These are phyloP conservation scores for Anthoceros angustus DNA, from an alignment of 225 moss, liverwort and hornwort genomes.

Conservation along the genomic window DNA sequence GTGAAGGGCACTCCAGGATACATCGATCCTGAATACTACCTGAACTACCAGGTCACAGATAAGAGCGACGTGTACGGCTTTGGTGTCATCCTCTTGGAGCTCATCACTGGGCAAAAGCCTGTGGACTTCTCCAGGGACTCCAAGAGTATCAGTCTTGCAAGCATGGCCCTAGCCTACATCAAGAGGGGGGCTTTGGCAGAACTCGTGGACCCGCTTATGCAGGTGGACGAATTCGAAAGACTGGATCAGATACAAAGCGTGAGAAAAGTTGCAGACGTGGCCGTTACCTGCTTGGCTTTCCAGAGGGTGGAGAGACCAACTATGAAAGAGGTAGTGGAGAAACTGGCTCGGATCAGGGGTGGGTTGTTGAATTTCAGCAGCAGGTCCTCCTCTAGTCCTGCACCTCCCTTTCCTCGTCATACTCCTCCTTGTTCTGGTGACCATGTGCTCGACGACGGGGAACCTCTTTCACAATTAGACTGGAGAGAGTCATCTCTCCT, in stretches of 20 bases:
- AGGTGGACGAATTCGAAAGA: slow-evolving; percentile 1
- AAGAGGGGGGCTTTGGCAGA: slow-evolving; percentile 16
- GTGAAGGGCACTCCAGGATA: slow-evolving; percentile 29
- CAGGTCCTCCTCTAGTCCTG: no score
- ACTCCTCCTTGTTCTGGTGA: no score
- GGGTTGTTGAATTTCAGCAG: no score
- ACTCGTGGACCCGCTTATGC: slow-evolving; percentile 20
- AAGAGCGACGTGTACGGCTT: slow-evolving; percentile 35
- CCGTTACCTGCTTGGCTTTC: slow-evolving; percentile 26
- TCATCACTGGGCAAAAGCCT: slow-evolving; percentile 19
- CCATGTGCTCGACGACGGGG: no score
- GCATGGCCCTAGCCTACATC: slow-evolving; percentile 18
- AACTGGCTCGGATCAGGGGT: neutral
- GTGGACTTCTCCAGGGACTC: slow-evolving; percentile 19
- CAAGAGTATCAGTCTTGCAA: slow-evolving; percentile 25
- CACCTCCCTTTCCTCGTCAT: no score
- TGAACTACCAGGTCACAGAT: slow-evolving; percentile 24
- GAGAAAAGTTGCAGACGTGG: slow-evolving; percentile 20
- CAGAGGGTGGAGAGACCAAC: slow-evolving; percentile 20
- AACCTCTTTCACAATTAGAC: no score
- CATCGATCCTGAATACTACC: slow-evolving; percentile 30
- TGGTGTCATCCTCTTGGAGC: slow-evolving; percentile 30
- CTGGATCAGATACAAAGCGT: slow-evolving; percentile 16
- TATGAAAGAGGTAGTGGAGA: slow-evolving; percentile 15
- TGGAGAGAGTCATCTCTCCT: no score